phyloP scores from a whole-genome alignment of 2,329 filamentous ascomycete species.

The Monosporascus sp. region DNA sequence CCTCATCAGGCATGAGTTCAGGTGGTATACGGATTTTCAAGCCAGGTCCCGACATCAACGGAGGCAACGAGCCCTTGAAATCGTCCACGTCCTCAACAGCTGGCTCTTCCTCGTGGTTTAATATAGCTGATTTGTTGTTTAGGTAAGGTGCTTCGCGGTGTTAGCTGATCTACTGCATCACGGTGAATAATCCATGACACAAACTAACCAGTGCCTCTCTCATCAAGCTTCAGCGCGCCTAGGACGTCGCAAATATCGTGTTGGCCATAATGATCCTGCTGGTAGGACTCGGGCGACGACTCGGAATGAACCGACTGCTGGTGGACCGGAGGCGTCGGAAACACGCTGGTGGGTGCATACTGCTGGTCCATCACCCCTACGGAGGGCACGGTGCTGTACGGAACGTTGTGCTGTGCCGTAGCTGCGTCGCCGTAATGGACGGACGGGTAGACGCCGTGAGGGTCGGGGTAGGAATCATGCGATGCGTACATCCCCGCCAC shows the following conservation, averaged over 20 bases:
- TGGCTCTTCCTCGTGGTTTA: conserved; percentile 51
- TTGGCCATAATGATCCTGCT: conserved; percentile 60
- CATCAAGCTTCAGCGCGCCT: conserved; percentile 81
- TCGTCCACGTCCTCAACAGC: conserved; percentile 68
- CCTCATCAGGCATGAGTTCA: conserved; percentile 86
- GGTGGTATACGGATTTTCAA: conserved; percentile 81
- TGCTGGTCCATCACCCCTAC: conserved; percentile 46
- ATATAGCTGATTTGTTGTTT: conserved; percentile 48
- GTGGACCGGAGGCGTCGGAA: conserved; percentile 48
- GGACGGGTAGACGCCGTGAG: conserved; percentile 38
- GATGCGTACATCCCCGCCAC: conserved; percentile 39
- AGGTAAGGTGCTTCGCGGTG: conserved; percentile 71
- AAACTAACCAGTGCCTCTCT: conserved; percentile 72
- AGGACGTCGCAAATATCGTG: conserved; percentile 74
- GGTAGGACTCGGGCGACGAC: conserved; percentile 46
- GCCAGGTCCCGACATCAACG: conserved; percentile 62
- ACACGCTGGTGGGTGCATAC: conserved; percentile 44
- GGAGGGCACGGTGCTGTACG: conserved; percentile 48
- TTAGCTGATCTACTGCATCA: conserved; percentile 1
- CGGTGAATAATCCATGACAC: no score
- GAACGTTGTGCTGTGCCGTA: conserved; percentile 40
- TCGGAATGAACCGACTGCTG: conserved; percentile 32
- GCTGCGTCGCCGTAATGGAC: conserved; percentile 42
- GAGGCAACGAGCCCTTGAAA: conserved; percentile 64
- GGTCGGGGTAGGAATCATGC: conserved; percentile 43